Base-by-base conservation (phyloP, 768 basidiomycete species). In the Chalciporus pseudorubinellus region DNA sequence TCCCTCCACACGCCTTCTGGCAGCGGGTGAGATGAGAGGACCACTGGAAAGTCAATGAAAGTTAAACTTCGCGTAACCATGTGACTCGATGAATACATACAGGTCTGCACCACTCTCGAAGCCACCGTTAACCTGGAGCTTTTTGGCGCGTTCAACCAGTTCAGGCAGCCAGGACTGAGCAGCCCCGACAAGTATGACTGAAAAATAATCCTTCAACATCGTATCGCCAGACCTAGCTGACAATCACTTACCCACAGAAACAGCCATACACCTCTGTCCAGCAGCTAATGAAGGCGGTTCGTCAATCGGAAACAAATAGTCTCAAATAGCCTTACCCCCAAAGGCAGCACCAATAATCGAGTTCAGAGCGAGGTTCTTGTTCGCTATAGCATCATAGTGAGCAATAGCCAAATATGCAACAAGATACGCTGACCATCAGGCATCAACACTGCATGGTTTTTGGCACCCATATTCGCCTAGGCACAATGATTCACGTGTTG, bases 181-280 rank as follows among this genome's bases (percentile, higher is more conserved):
- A 39, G 83, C 77, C 29, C 95, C 95, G 28, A 99, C 91, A 45
- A 95, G 78, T 24, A 97, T 68, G n/a, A 77, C 87, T 85, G 38
- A 16, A 51, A 31, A 28, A 29, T 45, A 6, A 21, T 33, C 39
- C 18, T 41, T 56, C 21, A 39, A 48, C 28, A 26, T 42, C 39
- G 13, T 21, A 21, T 39, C 16, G 29, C 9, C 22, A 3, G 4
- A 38, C 8, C 40, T 16, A 34, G 22, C 14, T 9, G 12, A 45
- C 9, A 39, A 36, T 22, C 21, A 57, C 84, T 62, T 56, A 88
- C 92, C 89, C 28, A 95, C 92, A 12, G 93, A 95, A 39, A 95
- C 73, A 12, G 93, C 95, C 95, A 97, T 98, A 73, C 95, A 98
- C 51, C 97, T 82, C 68, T 98, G 95, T 12, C 95, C 95, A 26